Conservation (phyloP, 495 filamentous ascomycete species). For the Halenospora varia region DNA sequence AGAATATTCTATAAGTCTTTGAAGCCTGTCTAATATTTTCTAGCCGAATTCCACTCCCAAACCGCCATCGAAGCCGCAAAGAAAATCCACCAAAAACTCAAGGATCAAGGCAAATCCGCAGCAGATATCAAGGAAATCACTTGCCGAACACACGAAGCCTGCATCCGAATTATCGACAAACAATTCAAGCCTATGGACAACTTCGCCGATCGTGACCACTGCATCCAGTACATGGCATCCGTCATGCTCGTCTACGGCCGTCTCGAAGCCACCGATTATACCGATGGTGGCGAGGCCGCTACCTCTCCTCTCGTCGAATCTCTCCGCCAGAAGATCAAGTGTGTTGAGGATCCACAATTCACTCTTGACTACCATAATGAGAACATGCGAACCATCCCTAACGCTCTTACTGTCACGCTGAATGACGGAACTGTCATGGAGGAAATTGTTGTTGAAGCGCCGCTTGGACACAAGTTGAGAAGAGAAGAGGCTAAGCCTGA, state of each 20-base stretch:
- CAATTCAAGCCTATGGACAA: conserved; percentile 99
- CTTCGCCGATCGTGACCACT: conserved; percentile 98
- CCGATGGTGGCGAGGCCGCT: conserved; percentile 85
- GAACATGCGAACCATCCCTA: conserved; percentile 87
- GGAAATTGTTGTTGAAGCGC: conserved; percentile 92
- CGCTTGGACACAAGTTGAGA: conserved; percentile 85
- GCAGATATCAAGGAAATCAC: conserved; percentile 90
- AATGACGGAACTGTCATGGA: conserved; percentile 93
- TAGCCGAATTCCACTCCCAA: conserved; percentile 98
- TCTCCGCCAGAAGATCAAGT: conserved; percentile 85
- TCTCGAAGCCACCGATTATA: conserved; percentile 86
- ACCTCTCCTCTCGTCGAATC: conserved; percentile 85
- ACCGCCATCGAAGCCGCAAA: conserved; percentile 94
- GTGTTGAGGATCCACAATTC: conserved; percentile 93
- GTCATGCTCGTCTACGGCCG: conserved; percentile 94
- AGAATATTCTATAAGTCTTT: conserved; percentile 27
- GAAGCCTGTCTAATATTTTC: conserved; percentile 10
- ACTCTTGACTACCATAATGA: conserved; percentile 94
- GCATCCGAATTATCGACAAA: conserved; percentile 98
- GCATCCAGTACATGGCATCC: conserved; percentile 98
- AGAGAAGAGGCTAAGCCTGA: conserved; percentile 97
- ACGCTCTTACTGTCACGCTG: conserved; percentile 87
- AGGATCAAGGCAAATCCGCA: conserved; percentile 81
- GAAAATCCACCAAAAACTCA: conserved; percentile 77
- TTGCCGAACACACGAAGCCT: conserved; percentile 96